Base-by-base conservation (phyloP, 2,329 filamentous ascomycete genomes). In the Fusarium sp. region DNA sequence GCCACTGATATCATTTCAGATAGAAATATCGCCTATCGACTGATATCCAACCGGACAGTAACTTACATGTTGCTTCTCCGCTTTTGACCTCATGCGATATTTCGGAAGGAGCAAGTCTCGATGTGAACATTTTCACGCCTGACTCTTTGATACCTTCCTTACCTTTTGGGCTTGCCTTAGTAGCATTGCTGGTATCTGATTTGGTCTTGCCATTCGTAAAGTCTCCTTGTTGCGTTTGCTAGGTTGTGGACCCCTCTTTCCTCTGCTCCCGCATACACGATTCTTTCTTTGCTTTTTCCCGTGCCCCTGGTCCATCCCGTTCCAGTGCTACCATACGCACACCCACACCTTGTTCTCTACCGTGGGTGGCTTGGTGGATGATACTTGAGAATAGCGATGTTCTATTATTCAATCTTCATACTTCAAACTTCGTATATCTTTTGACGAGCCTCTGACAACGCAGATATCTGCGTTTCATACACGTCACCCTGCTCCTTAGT, bases 221-320 rank as follows among this genome's bases (percentile, higher is more conserved):
- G n/a, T 55, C 25, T 33, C 42, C 42, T 27, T 49, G 31, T 46
- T 42, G 23, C 38, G 39, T 58, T 60, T 49, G 29, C 58, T 52
- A 35, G 44, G 52, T 35, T 38, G 52, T 68, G 63, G 72, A 64
- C 66, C 56, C 69, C 59, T 66, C 63, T 69, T 73, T 60, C 59
- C 66, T 69, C 65, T 52, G 23, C 41, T 49, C 63, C 67, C 46
- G 69, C 74, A 77, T 76, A 76, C 73, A 76, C 73, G 74, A 76
- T 62, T 71, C 35, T 63, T 55, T 76, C 29, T 54, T 76, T 76
- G 69, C 73, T 76, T 76, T 76, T 76, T 66, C 29, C 59, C 55
- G 63, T 73, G 45, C 66, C 65, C 74, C 70, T 72, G 65, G 68
- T 66, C 67, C 42, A 65, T 72, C 66, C 69, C 60, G 68, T 56